Base-by-base conservation (phyloP, 202 grass and related monocot genomes). In the Setaria viridis region DNA sequence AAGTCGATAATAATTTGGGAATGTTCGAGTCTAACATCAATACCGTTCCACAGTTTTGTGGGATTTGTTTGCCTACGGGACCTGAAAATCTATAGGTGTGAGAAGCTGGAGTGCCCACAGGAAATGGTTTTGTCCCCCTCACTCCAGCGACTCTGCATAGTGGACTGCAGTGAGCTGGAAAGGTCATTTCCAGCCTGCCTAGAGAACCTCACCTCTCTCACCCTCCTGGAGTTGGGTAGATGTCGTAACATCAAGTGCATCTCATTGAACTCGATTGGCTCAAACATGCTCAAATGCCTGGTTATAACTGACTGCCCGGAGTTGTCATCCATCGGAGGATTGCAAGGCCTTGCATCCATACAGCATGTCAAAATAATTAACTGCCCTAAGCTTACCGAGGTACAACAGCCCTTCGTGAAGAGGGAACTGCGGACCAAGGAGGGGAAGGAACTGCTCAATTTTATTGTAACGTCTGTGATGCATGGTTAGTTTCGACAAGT, bases 281-380 rank as follows among this genome's bases (percentile, higher is more conserved):
- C 42, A 17, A 33, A 50, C 48, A 74, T 4, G 29, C 71, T 74
- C 14, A 33, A 32, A 64, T 64, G 59, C 43, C 8, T 79, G 58
- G 8, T 34, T 7, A 3, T 79, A 46, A 0, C 0, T 12, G 0
- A 0, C 0, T 79, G 76, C 76, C 0, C 0, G 21, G 14, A 49
- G 41, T 37, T 75, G 49, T 56, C 50, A 56, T 55, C 32, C 16
- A 75, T 75, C 6, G 50, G 32, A 56, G 50, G 56, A 47, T 43
- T 15, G 15, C n/a, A 32, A 2, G 4, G 10, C 29, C 69, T 72
- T 50, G 47, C 45, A 72, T 72, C 69, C 20, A 32, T 72, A 72
- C 8, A 49, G 45, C n/a, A 72, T 50, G 69, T 50, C 19, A 0
- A 32, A 11, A 11, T 72, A 72, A 9, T 0, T 1, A 0, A 16